phyloP scores from a whole-genome alignment of 2,329 filamentous ascomycete species.

The Tricladium varicosporioides region DNA sequence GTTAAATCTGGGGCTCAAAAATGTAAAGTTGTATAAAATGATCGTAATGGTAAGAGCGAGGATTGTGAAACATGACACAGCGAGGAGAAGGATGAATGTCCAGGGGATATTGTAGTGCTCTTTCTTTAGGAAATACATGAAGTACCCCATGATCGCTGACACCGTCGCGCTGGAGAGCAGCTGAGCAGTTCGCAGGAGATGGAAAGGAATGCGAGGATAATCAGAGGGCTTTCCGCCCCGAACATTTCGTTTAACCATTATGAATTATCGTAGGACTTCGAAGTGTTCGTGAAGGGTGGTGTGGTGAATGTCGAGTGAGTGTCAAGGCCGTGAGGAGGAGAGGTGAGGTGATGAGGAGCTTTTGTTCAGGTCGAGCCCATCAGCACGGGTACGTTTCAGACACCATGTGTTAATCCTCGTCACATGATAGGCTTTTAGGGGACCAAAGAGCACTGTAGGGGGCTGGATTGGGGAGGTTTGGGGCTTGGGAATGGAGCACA shows the following conservation, averaged over 20 bases:
- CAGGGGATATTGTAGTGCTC: constrained; percentile 27
- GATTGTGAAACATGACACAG: constrained; percentile 26
- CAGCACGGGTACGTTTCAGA: no score
- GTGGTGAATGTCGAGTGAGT: no score
- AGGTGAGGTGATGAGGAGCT: no score
- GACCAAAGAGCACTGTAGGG: no score
- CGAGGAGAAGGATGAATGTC: constrained; percentile 30
- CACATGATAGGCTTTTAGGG: no score
- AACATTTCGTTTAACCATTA: constrained; percentile 26
- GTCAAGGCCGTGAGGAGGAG: no score
- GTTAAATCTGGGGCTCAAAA: constrained; percentile 31
- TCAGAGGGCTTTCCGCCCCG: constrained; percentile 29
- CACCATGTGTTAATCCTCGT: no score
- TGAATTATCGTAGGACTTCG: neutral
- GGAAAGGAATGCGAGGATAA: constrained; percentile 30
- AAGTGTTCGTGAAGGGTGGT: no score
- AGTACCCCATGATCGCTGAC: constrained; percentile 29
- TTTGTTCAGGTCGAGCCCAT: no score
- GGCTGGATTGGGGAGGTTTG: no score
- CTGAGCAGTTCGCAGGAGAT: constrained; percentile 27
- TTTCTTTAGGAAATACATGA: constrained; percentile 29
- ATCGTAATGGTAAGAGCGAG: constrained; percentile 26
- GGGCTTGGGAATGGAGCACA: no score
- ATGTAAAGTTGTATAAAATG: constrained; percentile 31
- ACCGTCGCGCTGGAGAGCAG: constrained; percentile 25